Conservation (phyloP, 1,284 basidiomycete species). For the Ceratobasidium papillatum region DNA sequence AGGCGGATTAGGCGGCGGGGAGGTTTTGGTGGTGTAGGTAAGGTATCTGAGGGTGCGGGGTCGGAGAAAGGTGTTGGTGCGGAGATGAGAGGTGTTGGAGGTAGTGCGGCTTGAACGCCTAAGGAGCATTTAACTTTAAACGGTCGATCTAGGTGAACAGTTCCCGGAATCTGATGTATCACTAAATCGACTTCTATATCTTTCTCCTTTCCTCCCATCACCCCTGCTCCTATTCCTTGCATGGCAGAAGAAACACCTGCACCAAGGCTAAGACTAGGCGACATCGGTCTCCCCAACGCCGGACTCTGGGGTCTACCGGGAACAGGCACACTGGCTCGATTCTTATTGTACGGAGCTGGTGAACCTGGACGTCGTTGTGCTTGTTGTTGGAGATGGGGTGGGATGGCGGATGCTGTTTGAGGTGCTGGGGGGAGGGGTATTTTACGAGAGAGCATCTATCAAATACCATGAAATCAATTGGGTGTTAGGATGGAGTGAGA, state of each 20-base stretch:
- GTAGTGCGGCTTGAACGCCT: conserved; percentile 45
- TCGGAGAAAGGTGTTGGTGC: conserved; percentile 28
- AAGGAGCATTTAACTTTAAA: conserved; percentile 66
- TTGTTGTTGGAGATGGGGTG: conserved; percentile 71
- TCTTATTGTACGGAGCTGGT: conserved; percentile 63
- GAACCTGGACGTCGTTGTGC: conserved; percentile 63
- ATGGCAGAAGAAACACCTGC: conserved; percentile 43
- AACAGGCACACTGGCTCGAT: conserved; percentile 51
- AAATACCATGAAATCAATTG: not conserved
- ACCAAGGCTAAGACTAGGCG: not conserved
- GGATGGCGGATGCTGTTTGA: conserved; percentile 70
- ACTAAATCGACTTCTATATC: conserved; percentile 69
- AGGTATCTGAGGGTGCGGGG: not conserved
- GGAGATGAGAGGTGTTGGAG: conserved; percentile 54
- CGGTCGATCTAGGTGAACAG: conserved; percentile 59
- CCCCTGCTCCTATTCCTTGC: not conserved
- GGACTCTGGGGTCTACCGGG: conserved; percentile 55
- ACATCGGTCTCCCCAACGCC: conserved; percentile 20
- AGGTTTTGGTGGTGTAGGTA: not conserved
- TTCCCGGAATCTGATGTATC: conserved; percentile 60
- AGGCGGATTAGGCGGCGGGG: conserved; percentile 58
- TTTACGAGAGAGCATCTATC: conserved; percentile 72
- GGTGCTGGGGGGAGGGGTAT: conserved; percentile 55
- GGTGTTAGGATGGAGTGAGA: not conserved
- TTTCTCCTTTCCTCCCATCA: not conserved